These are phyloP conservation scores for Baorangia bicolor DNA, from an alignment of 768 basidiomycete species.

Conservation along the genomic window DNA sequence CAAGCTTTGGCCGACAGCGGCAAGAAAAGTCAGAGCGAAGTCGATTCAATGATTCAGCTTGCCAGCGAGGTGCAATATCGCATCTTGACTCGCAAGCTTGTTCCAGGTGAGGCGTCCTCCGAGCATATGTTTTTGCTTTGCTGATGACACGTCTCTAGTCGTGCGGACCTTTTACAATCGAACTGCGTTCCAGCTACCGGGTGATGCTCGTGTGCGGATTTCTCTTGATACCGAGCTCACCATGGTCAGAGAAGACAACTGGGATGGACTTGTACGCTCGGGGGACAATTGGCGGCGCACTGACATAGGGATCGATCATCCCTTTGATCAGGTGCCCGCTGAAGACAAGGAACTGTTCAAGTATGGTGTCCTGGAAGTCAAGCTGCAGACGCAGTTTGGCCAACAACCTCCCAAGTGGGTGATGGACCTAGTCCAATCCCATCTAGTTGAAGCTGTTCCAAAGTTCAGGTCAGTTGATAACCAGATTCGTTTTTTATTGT, in stretches of 20 bases:
- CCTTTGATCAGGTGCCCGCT: constrained; percentile 70
- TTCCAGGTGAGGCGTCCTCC: constrained; percentile 60
- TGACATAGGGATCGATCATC: constrained; percentile 90
- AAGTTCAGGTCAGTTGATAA: constrained; percentile 75
- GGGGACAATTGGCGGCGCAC: constrained; percentile 91
- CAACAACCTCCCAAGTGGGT: constrained; percentile 98
- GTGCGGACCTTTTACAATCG: constrained; percentile 98
- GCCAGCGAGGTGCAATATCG: constrained; percentile 98
- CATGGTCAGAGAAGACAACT: constrained; percentile 94
- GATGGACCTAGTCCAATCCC: constrained; percentile 90
- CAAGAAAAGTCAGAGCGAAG: constrained; percentile 90
- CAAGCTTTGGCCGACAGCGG: constrained; percentile 82
- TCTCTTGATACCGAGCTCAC: constrained; percentile 97
- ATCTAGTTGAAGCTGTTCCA: constrained; percentile 95
- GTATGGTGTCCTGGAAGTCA: constrained; percentile 96
- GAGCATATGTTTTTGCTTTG: background rate
- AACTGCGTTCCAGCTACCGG: constrained; percentile 97
- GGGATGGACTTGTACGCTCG: constrained; percentile 79
- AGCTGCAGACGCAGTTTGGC: constrained; percentile 93
- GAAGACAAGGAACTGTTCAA: constrained; percentile 95
- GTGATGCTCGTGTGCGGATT: constrained; percentile 97
- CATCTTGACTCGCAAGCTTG: constrained; percentile 73
- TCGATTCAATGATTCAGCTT: constrained; percentile 91
- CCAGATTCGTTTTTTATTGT: background rate
- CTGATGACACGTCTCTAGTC: constrained; percentile 45